Base-by-base conservation (phyloP, 148 eudicot species). In the Vaccinium vitisidaea region DNA sequence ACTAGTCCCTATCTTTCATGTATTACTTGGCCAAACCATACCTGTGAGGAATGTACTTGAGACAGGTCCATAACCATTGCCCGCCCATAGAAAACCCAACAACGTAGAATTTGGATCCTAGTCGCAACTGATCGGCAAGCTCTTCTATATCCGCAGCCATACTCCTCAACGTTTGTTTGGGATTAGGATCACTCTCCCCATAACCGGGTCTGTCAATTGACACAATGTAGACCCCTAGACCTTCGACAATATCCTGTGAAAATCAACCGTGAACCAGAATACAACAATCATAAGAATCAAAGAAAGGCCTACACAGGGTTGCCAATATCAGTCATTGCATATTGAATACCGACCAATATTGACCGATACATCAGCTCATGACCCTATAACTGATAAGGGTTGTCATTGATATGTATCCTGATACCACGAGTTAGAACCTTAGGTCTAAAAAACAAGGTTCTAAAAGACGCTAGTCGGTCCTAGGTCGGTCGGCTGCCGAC, bases 1-100 rank as follows among this genome's bases (percentile, higher is more conserved):
- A 15, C 12, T 23, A 52, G 18, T 5, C 74, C 74, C 43, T 30
- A 30, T n/a, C n/a, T 69, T 7, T 14, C 2, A 27, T n/a, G 70
- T 27, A 52, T 27, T 67, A 25, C 84, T 74, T 25, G 43, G 36
- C 4, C 0, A 73, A 56, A 85, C 52, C 48, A 23, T 87, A 94
- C 98, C 96, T 92, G 84, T 94, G 98, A 80, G 98, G 98, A 71
- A 94, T 93, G 83, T 93, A 91, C 81, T 93, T 91, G 75, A 94
- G 92, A 86, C 93, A 92, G 32, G 88, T 84, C 94, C 96, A 94
- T 11, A 88, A 76, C 48, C 85, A 15, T 58, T 91, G 88, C 59
- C 95, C 98, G 50, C 96, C 98, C 95, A 94, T 77, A 48, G 98
- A 93, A 83, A 85, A 91, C 21, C 98, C 98, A 80, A 91, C 88